Evolutionary conservation across 306 rosid genomes (phyloP).

Genomic region (Alnus rubra): DNA sequence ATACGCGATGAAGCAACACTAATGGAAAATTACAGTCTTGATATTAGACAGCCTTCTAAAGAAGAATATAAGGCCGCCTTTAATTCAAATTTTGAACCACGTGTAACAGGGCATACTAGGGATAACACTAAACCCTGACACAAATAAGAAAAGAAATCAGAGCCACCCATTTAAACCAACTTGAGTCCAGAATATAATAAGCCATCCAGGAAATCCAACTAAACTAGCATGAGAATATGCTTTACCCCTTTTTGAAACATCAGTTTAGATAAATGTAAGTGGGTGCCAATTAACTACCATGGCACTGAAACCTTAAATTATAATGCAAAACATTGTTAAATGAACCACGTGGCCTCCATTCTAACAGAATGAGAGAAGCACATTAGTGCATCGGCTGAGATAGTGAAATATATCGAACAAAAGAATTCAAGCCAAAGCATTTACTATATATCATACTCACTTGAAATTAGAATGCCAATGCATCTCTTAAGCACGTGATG

Average conservation of each 20-base stretch:
- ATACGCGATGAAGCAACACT: not conserved
- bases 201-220: not conserved
- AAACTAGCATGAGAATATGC: not conserved
- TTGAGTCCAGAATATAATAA: not conserved
- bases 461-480: conserved; percentile 44
- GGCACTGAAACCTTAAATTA: not conserved
- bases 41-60: not conserved
- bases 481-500: conserved; percentile 63
- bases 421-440: not conserved
- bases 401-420: not conserved
- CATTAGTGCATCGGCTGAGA: not conserved
- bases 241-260: not conserved
- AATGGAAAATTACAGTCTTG: not conserved
- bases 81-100: not conserved
- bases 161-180: not conserved
- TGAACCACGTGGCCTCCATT: not conserved
- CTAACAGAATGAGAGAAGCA: not conserved
- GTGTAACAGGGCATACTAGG: not conserved
- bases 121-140: not conserved
- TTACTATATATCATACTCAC: conserved; percentile 39
- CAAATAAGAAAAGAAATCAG: not conserved
- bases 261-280: not conserved
- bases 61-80: not conserved
- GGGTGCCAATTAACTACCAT: not conserved
- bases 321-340: not conserved